Base-by-base conservation (phyloP, 2,329 filamentous ascomycete genomes). In the Aspergillus hiratsukae region DNA sequence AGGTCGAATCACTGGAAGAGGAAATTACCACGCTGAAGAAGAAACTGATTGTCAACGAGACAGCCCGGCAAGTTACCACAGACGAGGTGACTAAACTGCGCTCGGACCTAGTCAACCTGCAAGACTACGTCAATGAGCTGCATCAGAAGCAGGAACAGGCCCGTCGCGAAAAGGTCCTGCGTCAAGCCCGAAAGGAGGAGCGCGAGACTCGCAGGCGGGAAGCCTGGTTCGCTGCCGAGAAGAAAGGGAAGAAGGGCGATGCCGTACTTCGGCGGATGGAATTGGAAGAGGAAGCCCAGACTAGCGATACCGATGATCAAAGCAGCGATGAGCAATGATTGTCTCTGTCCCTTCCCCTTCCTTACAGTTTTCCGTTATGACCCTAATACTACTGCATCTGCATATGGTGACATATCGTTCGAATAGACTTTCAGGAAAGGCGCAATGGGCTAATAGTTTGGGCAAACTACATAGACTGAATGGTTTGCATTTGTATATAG, bases 181-280 rank as follows among this genome's bases (percentile, higher is more conserved):
- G 68, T 7, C 71, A 72, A 60, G 69, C 67, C 35, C 70, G 69
- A 53, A 76, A 72, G 56, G 74, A 77, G 53, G 72, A 73, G 29
- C 68, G 71, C n/a, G 74, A 72, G 35, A 57, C 65, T n/a, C 70
- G 71, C 54, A 71, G 69, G 53, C 68, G 76, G 55, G 68, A 78
- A 61, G 74, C 74, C 23, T 79, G 76, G 71, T 75, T 78, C 60
- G 70, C 73, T 23, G 75, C 74, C 3, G 75, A 78, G 58, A 78
- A 74, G 58, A 73, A 70, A 55, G 76, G 76, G 27, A 66, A 66
- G 55, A 76, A 75, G 61, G 74, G 74, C 1, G 74, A 77, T 63
- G 64, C 64, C 5, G 65, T 64, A n/a, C 62, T 78, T 48, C 69
- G 69, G 41, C 66, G 69, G 56, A 73, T 76, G 69, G 74, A 76